Evolutionary conservation across 1,284 basidiomycete genomes (phyloP).

Genomic region (Pascua guehoae): DNA sequence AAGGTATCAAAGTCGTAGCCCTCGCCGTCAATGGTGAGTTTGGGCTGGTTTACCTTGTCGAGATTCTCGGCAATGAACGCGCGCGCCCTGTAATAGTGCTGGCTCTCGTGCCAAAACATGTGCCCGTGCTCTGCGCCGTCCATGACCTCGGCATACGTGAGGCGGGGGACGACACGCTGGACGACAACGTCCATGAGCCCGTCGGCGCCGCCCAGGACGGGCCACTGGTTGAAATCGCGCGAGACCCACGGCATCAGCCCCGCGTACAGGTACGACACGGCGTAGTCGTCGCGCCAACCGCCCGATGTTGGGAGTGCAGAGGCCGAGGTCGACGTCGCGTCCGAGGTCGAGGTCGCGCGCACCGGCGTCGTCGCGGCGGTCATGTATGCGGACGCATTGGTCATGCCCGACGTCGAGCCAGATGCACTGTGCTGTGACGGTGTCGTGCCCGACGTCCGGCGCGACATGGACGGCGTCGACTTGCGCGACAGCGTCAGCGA

Average conservation of each 20-base stretch:
- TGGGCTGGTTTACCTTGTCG: slow-evolving; percentile 56
- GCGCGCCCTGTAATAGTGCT: slow-evolving; percentile 67
- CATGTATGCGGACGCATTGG: too few species aligned
- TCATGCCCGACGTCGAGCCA: too few species aligned
- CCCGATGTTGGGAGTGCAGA: background rate
- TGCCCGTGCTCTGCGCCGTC: slow-evolving; percentile 66
- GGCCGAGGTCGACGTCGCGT: background rate
- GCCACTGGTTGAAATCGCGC: slow-evolving; percentile 81
- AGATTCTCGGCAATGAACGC: slow-evolving; percentile 72
- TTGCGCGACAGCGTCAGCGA: too few species aligned
- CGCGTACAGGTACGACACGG: slow-evolving; percentile 64
- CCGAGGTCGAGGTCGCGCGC: background rate
- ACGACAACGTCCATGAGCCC: slow-evolving; percentile 74
- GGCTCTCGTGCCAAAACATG: slow-evolving; percentile 62
- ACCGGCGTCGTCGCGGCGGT: slow-evolving; percentile 4
- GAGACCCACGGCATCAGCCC: slow-evolving; percentile 54
- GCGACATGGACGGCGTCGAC: too few species aligned
- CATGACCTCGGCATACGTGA: slow-evolving; percentile 60
- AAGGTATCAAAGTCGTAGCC: slow-evolving; percentile 71
- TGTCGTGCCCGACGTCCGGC: too few species aligned
- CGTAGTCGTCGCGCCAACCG: slow-evolving; percentile 65
- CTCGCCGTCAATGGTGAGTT: slow-evolving; percentile 68
- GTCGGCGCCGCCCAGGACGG: slow-evolving; percentile 71
- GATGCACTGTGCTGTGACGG: too few species aligned
- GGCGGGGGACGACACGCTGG: slow-evolving; percentile 64